Conservation (phyloP, 2,329 filamentous ascomycete genomes). For the Lasiodiplodia hormozganensis region DNA sequence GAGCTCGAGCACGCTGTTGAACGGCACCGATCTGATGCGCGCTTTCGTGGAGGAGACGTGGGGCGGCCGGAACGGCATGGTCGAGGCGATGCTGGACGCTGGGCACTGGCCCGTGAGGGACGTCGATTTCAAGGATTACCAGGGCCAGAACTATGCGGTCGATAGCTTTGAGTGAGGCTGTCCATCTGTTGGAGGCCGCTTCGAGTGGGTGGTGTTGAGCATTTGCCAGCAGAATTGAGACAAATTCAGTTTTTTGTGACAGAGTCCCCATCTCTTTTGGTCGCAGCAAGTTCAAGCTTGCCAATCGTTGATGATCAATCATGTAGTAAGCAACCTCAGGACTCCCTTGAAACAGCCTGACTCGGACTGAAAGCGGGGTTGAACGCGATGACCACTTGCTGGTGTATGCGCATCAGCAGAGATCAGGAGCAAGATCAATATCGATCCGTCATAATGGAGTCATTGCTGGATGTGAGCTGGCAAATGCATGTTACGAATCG, state of each 20-base stretch:
- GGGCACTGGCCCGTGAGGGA: constrained; percentile 28
- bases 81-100: constrained; percentile 19
- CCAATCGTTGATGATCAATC: no score
- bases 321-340: no score
- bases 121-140: constrained; percentile 27
- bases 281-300: no score
- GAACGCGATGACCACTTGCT: not conserved
- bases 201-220: no score
- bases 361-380: not conserved
- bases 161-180: not conserved
- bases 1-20: constrained; percentile 43
- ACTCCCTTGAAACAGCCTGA: no score
- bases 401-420: not conserved
- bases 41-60: constrained; percentile 40
- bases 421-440: not conserved
- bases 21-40: constrained; percentile 43
- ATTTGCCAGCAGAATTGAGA: no score
- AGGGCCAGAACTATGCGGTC: not conserved
- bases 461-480: not conserved
- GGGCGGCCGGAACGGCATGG: constrained; percentile 25
- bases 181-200: no score
- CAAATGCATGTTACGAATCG: not conserved
- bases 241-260: no score
- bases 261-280: no score
- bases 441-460: not conserved